Evolutionary conservation across 2,329 filamentous ascomycete genomes (phyloP).

Genomic region (Capronia epimyces): DNA sequence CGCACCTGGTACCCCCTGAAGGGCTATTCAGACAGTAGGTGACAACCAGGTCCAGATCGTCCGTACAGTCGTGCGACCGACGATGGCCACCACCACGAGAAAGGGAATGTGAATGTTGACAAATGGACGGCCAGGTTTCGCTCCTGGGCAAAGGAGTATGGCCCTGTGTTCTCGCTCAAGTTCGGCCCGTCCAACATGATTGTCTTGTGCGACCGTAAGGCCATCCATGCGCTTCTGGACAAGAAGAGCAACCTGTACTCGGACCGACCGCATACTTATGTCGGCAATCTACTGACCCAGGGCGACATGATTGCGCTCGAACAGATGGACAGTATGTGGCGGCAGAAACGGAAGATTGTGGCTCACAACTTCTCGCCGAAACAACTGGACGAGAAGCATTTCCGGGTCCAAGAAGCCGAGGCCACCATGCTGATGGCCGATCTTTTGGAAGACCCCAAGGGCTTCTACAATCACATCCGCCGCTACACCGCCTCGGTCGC

Average conservation of each 20-base stretch:
- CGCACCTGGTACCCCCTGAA: too few species aligned
- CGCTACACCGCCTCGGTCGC: constrained; percentile 23
- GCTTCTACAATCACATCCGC: constrained; percentile 21
- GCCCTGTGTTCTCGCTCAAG: constrained; percentile 35
- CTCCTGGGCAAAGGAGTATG: constrained; percentile 34
- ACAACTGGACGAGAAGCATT: constrained; percentile 31
- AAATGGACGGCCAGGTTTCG: constrained; percentile 31
- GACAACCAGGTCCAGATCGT: too few species aligned
- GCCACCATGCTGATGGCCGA: constrained; percentile 5
- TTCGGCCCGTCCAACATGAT: constrained; percentile 34
- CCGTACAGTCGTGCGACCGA: too few species aligned
- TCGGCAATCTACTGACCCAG: constrained; percentile 40
- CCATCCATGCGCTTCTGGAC: constrained; percentile 37
- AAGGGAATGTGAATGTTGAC: too few species aligned
- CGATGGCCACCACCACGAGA: too few species aligned
- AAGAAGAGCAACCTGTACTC: constrained; percentile 37
- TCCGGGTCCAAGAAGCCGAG: constrained; percentile 45
- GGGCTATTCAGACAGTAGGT: too few species aligned
- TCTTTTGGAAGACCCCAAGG: constrained; percentile 1
- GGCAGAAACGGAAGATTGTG: constrained; percentile 40
- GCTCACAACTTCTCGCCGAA: constrained; percentile 39
- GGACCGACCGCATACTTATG: constrained; percentile 31
- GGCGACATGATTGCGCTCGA: constrained; percentile 46
- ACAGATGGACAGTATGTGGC: constrained; percentile 44
- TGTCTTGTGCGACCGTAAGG: constrained; percentile 32